Conservation (phyloP, 192 early-diverging fungal species). For the Dispira simplex region DNA sequence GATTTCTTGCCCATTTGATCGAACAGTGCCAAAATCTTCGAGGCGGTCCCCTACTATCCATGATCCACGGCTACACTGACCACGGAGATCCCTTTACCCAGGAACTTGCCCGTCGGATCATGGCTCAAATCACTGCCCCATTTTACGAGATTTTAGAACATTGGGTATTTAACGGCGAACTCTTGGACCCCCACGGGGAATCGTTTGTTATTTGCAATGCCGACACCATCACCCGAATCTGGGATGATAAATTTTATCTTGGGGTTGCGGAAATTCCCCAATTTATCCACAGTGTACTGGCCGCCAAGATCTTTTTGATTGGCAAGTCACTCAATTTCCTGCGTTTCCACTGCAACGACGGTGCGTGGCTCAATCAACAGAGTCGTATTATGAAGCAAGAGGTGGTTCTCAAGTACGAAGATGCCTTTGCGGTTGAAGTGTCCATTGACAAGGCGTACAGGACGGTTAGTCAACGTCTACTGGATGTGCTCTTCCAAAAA, state of each 20-base stretch:
- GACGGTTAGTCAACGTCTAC: conserved; percentile 58
- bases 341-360: conserved; percentile 45
- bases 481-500: conserved; percentile 57
- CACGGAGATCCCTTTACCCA: conserved; percentile 88
- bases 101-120: conserved; percentile 52
- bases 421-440: conserved; percentile 49
- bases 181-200: conserved; percentile 82
- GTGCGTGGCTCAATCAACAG: conserved; percentile 29
- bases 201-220: conserved; percentile 67
- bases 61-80: conserved; percentile 64
- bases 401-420: conserved; percentile 41
- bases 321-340: conserved; percentile 81
- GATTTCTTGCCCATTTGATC: conserved; percentile 55
- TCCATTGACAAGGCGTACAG: conserved; percentile 57
- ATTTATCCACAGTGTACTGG: conserved; percentile 56
- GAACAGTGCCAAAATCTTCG: conserved; percentile 37
- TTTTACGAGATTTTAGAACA: conserved; percentile 78
- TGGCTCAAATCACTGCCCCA: conserved; percentile 64
- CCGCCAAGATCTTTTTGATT: conserved; percentile 78
- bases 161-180: conserved; percentile 91
- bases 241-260: conserved; percentile 67
- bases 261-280: conserved; percentile 70
- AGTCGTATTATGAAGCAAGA: conserved; percentile 19
- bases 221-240: conserved; percentile 40
- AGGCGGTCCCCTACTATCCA: conserved; percentile 31